Percentiles rank a stretch among this genome's conserved stretches.
phyloP scores from a whole-genome alignment of 495 filamentous ascomycete species.

The Lepidopterella palustris region DNA sequence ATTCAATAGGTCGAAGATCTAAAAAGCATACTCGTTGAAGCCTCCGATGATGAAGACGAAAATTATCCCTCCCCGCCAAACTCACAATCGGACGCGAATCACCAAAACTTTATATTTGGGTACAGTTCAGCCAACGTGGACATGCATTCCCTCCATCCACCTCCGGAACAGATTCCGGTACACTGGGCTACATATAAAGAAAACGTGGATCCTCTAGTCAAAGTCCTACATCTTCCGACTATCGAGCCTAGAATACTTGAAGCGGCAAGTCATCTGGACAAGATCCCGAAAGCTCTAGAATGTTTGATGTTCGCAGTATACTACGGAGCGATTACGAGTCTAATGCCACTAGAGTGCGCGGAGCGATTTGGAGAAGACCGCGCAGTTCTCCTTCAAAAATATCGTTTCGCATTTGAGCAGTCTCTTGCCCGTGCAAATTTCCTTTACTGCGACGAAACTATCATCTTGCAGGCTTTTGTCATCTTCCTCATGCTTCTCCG shows the following conservation, averaged over 20 bases:
- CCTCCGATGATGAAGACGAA: constrained; percentile 62
- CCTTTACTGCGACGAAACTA: constrained; percentile 65
- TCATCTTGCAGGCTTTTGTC: constrained; percentile 70
- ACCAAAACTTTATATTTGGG: constrained; percentile 57
- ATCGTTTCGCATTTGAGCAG: constrained; percentile 76
- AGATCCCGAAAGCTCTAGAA: constrained; percentile 44
- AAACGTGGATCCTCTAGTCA: constrained; percentile 60
- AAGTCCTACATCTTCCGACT: constrained; percentile 52
- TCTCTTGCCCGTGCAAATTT: constrained; percentile 68
- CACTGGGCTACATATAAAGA: constrained; percentile 44
- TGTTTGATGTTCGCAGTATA: constrained; percentile 75
- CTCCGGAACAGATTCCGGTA: constrained; percentile 27
- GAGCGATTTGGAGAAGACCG: constrained; percentile 53
- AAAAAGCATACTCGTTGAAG: constrained; percentile 60
- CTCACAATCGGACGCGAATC: constrained; percentile 42
- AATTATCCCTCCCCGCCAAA: constrained; percentile 54
- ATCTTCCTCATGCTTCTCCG: constrained; percentile 46
- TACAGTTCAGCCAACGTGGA: constrained; percentile 39
- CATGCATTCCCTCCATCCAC: constrained; percentile 35
- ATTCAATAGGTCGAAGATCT: constrained; percentile 59
- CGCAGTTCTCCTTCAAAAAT: constrained; percentile 50
- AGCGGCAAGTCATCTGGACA: constrained; percentile 29
- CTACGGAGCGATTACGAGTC: constrained; percentile 62
- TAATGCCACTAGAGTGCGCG: constrained; percentile 50
- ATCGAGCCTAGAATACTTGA: constrained; percentile 33